A percentile compares a stretch with the other conserved stretches of the same genome.
Evolutionary conservation across 2,329 filamentous ascomycete genomes (phyloP).

Genomic region (Talaromyces sp.): DNA sequence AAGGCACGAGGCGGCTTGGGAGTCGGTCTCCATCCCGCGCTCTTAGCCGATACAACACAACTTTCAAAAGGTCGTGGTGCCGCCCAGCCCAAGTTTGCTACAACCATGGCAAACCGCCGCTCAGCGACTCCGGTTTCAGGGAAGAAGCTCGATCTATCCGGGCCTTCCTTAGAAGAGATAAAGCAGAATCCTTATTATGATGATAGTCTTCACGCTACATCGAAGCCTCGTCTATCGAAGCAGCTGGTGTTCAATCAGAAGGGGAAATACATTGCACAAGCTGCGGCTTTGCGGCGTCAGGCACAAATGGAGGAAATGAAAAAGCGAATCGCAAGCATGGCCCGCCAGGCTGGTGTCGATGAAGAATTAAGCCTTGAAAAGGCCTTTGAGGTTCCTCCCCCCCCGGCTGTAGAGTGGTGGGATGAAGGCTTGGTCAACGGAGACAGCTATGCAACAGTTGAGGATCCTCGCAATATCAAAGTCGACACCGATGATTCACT

Average conservation of each 20-base stretch:
- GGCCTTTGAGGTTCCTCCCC: constrained; percentile 77
- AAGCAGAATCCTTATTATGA: constrained; percentile 82
- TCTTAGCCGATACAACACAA: constrained; percentile 52
- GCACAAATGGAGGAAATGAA: constrained; percentile 92
- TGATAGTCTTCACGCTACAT: constrained; percentile 60
- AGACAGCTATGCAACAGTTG: constrained; percentile 69
- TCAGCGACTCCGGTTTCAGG: constrained; percentile 43
- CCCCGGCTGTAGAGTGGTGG: constrained; percentile 95
- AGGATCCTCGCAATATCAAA: constrained; percentile 65
- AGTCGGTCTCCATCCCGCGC: constrained; percentile 73
- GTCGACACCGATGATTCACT: constrained; percentile 78
- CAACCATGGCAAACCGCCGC: constrained; percentile 55
- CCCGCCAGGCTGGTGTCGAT: constrained; percentile 87
- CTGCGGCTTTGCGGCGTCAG: constrained; percentile 81
- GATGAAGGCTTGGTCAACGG: constrained; percentile 83
- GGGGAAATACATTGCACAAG: constrained; percentile 95
- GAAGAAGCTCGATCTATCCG: constrained; percentile 57
- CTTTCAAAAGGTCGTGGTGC: constrained; percentile 44
- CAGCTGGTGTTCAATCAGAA: constrained; percentile 89
- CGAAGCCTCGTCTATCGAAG: constrained; percentile 67
- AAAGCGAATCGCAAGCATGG: constrained; percentile 81
- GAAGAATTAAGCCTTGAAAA: constrained; percentile 88
- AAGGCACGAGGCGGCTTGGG: constrained; percentile 67
- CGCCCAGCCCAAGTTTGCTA: constrained; percentile 54
- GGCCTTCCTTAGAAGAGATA: constrained; percentile 58